Conservation (phyloP, 306 rosid species). For the Begonia fuchsioides region DNA sequence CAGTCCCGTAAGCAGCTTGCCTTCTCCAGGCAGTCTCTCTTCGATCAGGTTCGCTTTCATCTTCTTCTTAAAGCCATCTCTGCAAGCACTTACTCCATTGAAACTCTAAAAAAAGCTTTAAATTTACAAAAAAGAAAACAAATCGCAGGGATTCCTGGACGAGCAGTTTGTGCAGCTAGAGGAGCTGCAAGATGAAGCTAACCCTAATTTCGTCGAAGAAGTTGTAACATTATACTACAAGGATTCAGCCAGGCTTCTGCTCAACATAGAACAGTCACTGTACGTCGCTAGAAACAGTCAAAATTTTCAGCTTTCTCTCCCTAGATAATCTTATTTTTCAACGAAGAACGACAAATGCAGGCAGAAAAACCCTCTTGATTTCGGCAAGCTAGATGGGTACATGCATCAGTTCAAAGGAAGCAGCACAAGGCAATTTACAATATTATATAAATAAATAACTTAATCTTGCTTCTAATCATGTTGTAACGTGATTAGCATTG, state of each 20-base stretch:
- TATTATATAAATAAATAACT: conserved; percentile 1
- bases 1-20: conserved; percentile 36
- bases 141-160: conserved; percentile 51
- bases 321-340: conserved; percentile 1
- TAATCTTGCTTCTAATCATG: conserved; percentile 15
- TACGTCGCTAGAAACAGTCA: conserved; percentile 9
- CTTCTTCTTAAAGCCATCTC: too few species aligned
- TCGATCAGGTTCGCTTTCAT: conserved; percentile 46
- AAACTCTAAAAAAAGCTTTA: not conserved
- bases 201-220: conserved; percentile 89
- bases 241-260: conserved; percentile 55
- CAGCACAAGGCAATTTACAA: conserved; percentile 53
- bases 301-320: too few species aligned
- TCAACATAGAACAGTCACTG: conserved; percentile 63
- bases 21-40: conserved; percentile 56
- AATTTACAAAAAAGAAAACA: not conserved
- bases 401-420: conserved; percentile 96
- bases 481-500: conserved; percentile 52
- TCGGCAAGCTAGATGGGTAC: conserved; percentile 44
- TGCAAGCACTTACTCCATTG: too few species aligned
- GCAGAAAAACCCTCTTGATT: conserved; percentile 49
- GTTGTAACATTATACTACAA: conserved; percentile 60
- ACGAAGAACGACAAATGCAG: conserved; percentile 20
- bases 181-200: conserved; percentile 75
- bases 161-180: conserved; percentile 84